phyloP scores from a whole-genome alignment of 805 yeast genomes.

The Yamadazyma nakazawae region DNA sequence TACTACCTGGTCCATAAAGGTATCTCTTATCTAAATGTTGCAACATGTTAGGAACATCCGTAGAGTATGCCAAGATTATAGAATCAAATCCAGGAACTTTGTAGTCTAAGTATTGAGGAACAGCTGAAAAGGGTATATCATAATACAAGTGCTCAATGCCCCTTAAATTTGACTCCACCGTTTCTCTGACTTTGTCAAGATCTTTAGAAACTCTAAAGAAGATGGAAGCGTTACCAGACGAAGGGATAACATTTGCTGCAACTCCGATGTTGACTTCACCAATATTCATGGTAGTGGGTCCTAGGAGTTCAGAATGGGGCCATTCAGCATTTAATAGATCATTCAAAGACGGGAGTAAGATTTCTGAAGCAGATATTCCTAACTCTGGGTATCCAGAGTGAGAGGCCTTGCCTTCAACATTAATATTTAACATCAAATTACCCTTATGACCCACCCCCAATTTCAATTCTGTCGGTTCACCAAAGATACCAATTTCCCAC shows the following conservation, averaged over 20 bases:
- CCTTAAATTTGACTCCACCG: conserved; percentile 34
- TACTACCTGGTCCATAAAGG: conserved; percentile 66
- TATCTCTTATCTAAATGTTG: conserved; percentile 36
- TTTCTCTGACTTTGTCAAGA: conserved; percentile 31
- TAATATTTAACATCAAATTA: conserved; percentile 37
- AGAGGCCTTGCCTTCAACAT: conserved; percentile 53
- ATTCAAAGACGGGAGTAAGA: conserved; percentile 49
- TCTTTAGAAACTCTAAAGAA: conserved; percentile 55
- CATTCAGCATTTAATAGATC: conserved; percentile 41
- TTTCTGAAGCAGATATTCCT: conserved; percentile 61
- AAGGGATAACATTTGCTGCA: conserved; percentile 66
- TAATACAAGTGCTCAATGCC: conserved; percentile 22
- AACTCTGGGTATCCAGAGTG: conserved; percentile 72
- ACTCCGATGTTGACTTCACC: conserved; percentile 60
- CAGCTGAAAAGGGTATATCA: conserved; percentile 17
- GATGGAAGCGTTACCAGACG: conserved; percentile 47
- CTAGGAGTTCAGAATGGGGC: conserved; percentile 53
- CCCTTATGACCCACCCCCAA: conserved; percentile 74
- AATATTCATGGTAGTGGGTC: conserved; percentile 59
- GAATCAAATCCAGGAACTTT: conserved; percentile 65
- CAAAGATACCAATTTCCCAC: conserved; percentile 65
- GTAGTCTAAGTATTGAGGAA: conserved; percentile 50
- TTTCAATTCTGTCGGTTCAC: conserved; percentile 72
- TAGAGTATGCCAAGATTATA: conserved; percentile 47
- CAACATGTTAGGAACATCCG: conserved; percentile 34